Evolutionary conservation across 371 early-diverging fungal genomes (phyloP), one percentile per base, ranked within the genome.

Genomic region (Choanephora cucurbitarum): DNA sequence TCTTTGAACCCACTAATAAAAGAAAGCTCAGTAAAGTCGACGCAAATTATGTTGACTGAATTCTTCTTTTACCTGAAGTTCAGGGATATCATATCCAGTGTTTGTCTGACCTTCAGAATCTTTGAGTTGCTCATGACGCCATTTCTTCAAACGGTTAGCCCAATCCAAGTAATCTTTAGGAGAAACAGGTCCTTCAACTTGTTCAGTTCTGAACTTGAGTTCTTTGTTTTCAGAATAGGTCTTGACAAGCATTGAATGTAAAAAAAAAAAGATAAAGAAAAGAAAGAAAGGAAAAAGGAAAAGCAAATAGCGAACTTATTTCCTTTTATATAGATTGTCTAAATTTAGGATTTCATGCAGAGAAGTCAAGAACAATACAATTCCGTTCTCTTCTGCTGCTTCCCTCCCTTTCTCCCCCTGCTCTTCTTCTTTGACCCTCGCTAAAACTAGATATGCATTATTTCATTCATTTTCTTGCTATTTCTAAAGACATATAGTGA

Each of bases 121-220:
- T 11, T 17, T 34, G 9, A 45, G 53, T 42, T 67, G 59, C n/a
- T 67, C 63, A 17, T 51, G 52, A 48, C 67, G 63, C 56, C 63
- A 58, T 21, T 62, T 62, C 37, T 50, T 58, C 1, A 67, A 46
- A 17, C 58, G 43, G 13, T 44, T 24, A 42, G 32, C 59, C 67
- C 67, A 67, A 39, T 67, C 62, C 51, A 62, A 43, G 31, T 62
- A 62, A 1, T 67, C 67, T 44, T 59, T 50, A 31, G 67, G 67
- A 42, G 67, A 62, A 18, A 63, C 21, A 52, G 67, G 67, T 18
- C 67, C 67, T 45, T 67, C 67, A 4, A 67, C 46, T 49, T 67
- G 57, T 39, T 55, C 44, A 31, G 52, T 34, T 37, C 37, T 62
- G 34, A 67, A 52, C 34, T 62, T 67, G 60, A 67, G 67, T 44